Conservation (phyloP, 495 filamentous ascomycete species). For the Penicillium atrosanguineum region DNA sequence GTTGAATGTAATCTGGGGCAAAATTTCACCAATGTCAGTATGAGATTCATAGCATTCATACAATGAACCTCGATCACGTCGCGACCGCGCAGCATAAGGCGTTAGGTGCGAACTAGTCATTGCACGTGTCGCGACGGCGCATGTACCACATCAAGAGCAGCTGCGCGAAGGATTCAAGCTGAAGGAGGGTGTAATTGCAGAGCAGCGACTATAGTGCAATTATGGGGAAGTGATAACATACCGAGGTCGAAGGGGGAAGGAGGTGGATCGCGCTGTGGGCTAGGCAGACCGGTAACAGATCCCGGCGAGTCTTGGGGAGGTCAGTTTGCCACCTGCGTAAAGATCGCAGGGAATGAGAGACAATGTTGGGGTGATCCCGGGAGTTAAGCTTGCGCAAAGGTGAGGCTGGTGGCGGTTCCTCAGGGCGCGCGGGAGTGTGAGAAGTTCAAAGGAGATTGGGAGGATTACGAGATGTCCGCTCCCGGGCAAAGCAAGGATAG, state of each 20-base stretch:
- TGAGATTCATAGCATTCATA: background rate
- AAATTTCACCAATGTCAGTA: conserved; percentile 18
- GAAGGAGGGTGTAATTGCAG: background rate
- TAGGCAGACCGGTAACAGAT: background rate
- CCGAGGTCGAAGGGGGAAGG: conserved; percentile 20
- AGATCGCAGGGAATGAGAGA: background rate
- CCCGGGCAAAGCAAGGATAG: conserved; percentile 14
- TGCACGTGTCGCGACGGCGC: conserved; percentile 26
- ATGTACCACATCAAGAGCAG: conserved; percentile 5
- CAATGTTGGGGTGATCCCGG: background rate
- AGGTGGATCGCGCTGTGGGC: conserved; percentile 13
- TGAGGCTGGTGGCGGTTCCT: conserved; percentile 11
- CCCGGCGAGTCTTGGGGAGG: background rate
- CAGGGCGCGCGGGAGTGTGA: conserved; percentile 16
- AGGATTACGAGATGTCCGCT: conserved; percentile 26
- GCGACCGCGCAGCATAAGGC: conserved; percentile 14
- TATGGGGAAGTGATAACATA: conserved; percentile 20
- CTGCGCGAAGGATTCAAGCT: background rate
- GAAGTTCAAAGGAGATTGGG: conserved; percentile 18
- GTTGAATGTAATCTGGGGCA: conserved; percentile 26
- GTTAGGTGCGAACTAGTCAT: conserved; percentile 10
- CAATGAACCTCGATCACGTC: background rate
- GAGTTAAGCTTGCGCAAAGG: background rate
- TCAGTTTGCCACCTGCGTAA: background rate
- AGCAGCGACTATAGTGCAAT: background rate